phyloP scores from a whole-genome alignment of 1,139 yeast genomes.

The Oligophagozyma castellii region DNA sequence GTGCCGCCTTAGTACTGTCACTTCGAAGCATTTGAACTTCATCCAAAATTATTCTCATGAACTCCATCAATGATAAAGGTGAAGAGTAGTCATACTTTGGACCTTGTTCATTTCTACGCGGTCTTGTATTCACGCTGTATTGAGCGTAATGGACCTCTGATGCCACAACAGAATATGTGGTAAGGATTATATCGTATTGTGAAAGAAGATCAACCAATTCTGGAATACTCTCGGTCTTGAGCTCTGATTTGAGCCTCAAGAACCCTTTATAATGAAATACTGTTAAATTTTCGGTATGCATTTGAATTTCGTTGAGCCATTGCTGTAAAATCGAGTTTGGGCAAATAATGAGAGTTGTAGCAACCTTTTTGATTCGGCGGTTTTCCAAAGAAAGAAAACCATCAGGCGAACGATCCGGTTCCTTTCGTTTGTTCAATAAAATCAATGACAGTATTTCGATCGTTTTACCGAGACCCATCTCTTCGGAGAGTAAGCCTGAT shows the following conservation, averaged over 20 bases:
- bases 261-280: conserved; percentile 55
- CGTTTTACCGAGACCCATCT: conserved; percentile 95
- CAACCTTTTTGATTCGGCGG: conserved; percentile 34
- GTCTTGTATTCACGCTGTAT: conserved; percentile 47
- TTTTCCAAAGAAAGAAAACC: conserved; percentile 6
- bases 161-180: conserved; percentile 60
- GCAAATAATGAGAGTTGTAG: conserved; percentile 69
- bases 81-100: conserved; percentile 46
- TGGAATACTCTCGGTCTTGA: conserved; percentile 25
- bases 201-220: conserved; percentile 27
- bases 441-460: conserved; percentile 64
- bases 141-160: conserved; percentile 71
- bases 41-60: conserved; percentile 81
- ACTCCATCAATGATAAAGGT: conserved; percentile 72
- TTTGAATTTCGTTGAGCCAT: conserved; percentile 64
- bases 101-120: conserved; percentile 27
- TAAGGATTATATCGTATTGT: conserved; percentile 66
- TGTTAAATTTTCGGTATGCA: conserved; percentile 33
- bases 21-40: conserved; percentile 90
- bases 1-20: conserved; percentile 61
- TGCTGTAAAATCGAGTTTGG: conserved; percentile 74
- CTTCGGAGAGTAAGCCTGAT: conserved; percentile 76
- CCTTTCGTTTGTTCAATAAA: conserved; percentile 37
- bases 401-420: conserved; percentile 19
- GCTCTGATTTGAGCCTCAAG: conserved; percentile 27